Conservation (phyloP, 441 rosid genomes). For the Bocquillonia castaneifolia region DNA sequence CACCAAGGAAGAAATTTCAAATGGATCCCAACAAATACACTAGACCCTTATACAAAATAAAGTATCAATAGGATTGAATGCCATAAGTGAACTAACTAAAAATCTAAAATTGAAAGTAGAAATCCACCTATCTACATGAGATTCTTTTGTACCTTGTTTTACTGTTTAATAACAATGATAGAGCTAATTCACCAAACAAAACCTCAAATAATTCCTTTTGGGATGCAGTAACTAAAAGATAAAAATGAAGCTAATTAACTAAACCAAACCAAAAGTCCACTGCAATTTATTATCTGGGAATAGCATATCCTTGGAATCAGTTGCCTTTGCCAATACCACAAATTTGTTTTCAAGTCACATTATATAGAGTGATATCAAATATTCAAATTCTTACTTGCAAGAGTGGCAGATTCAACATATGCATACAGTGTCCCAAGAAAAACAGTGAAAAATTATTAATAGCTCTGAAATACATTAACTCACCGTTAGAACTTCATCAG, state of each 20-base stretch:
- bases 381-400: neutral
- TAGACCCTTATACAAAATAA: neutral
- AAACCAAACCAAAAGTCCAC: neutral
- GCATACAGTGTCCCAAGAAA: neutral
- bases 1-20: neutral
- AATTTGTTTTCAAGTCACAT: neutral
- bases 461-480: conserved; percentile 20
- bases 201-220: neutral
- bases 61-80: neutral
- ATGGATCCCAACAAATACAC: neutral
- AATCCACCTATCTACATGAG: neutral
- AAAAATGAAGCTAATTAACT: neutral
- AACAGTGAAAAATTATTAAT: neutral
- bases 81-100: neutral
- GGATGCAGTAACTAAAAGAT: neutral
- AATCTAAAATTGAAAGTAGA: neutral
- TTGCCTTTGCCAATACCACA: neutral
- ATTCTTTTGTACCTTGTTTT: neutral
- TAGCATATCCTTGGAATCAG: neutral
- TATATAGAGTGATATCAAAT: conserved; percentile 1
- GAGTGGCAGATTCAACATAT: conserved; percentile 4
- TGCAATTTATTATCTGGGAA: neutral
- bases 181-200: neutral
- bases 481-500: conserved; percentile 62
- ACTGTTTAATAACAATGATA: neutral